Percentiles rank a stretch among this genome's conserved stretches.
phyloP scores from a whole-genome alignment of 306 rosid species.

The Sesbania bispinosa region DNA sequence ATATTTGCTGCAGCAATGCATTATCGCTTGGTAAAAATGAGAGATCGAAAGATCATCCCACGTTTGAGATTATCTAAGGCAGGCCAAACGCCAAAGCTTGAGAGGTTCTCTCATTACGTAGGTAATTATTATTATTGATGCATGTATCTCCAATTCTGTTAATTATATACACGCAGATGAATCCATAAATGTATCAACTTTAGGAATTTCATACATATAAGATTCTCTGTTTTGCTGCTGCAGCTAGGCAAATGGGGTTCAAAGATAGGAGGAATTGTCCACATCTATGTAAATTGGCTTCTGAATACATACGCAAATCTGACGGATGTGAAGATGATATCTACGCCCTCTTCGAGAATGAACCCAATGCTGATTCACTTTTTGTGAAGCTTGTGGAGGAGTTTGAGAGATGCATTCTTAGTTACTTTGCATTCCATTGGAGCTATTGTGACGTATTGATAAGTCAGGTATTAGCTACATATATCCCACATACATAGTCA shows the following conservation, averaged over 20 bases:
- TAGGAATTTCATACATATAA: too few relatives aligned
- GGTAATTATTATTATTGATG: slow-evolving; percentile 47
- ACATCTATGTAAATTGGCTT: slow-evolving; percentile 71
- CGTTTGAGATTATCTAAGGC: slow-evolving; percentile 45
- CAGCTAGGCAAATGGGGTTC: slow-evolving; percentile 99
- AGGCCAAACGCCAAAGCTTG: slow-evolving; percentile 55
- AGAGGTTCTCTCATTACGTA: slow-evolving; percentile 86
- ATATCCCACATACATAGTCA: not conserved
- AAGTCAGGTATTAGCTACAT: slow-evolving; percentile 58
- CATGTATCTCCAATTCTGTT: not conserved
- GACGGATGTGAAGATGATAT: slow-evolving; percentile 85
- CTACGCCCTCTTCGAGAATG: slow-evolving; percentile 63
- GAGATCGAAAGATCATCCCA: slow-evolving; percentile 62
- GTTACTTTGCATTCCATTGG: slow-evolving; percentile 97
- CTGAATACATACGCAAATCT: slow-evolving; percentile 70
- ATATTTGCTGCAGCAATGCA: slow-evolving; percentile 58
- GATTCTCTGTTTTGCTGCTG: slow-evolving; percentile 26
- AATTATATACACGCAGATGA: too few relatives aligned
- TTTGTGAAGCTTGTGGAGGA: slow-evolving; percentile 96
- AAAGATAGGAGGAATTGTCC: slow-evolving; percentile 77
- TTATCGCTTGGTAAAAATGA: slow-evolving; percentile 41
- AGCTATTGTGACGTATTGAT: slow-evolving; percentile 68
- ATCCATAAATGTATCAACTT: too few relatives aligned
- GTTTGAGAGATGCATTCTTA: slow-evolving; percentile 95
- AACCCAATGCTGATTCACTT: slow-evolving; percentile 81